Evolutionary conservation across 2,329 filamentous ascomycete genomes (phyloP).

Genomic region (Fusarium duplospermum): DNA sequence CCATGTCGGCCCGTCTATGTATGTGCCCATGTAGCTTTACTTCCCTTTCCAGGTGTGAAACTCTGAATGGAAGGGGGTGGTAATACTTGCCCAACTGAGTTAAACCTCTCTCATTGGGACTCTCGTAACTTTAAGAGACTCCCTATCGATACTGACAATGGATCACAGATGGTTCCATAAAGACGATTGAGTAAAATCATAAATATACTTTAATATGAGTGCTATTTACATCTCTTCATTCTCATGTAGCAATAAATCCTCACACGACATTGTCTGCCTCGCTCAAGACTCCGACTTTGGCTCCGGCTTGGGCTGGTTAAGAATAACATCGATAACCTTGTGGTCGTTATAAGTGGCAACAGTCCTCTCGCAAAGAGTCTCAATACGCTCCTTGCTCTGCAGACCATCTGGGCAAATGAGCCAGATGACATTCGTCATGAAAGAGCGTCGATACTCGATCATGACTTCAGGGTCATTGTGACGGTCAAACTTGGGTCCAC

Average conservation of each 20-base stretch:
- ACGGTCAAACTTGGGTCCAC: constrained; percentile 29
- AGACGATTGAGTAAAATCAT: not conserved
- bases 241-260: not conserved
- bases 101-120: not conserved
- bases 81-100: not conserved
- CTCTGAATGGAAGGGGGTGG: not conserved
- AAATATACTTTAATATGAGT: not conserved
- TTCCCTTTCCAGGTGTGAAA: not conserved
- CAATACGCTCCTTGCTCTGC: constrained; percentile 52
- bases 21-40: not conserved
- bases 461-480: constrained; percentile 37
- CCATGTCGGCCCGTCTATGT: not conserved
- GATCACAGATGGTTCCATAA: not conserved
- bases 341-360: constrained; percentile 53
- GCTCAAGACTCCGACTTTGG: not conserved
- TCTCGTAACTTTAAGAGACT: not conserved
- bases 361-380: constrained; percentile 48
- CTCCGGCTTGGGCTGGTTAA: constrained; percentile 15
- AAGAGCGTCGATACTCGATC: constrained; percentile 42
- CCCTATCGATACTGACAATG: not conserved
- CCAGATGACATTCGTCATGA: constrained; percentile 45
- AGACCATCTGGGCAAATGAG: constrained; percentile 38
- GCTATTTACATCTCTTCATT: not conserved
- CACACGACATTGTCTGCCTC: not conserved
- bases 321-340: constrained; percentile 49